phyloP scores from a whole-genome alignment of 75 land plant genomes.

The Selaginella tamariscina region DNA sequence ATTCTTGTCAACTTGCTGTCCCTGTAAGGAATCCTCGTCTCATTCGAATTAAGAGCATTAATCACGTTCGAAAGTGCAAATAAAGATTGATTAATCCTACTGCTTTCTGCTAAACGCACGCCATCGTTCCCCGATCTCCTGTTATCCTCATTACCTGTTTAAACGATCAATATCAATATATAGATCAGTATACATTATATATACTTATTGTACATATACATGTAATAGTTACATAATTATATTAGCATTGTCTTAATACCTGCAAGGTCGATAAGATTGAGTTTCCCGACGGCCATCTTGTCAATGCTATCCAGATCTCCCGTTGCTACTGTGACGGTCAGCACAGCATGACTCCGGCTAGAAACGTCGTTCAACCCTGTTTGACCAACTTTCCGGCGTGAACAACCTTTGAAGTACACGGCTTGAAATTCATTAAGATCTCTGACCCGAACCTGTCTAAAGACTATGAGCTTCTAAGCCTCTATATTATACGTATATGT shows the following conservation, averaged over 20 bases:
- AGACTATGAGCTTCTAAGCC: too few relatives aligned
- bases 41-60: slow-evolving; percentile 3
- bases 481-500: not conserved
- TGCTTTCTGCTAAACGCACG: slow-evolving; percentile 4
- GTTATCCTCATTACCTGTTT: slow-evolving; percentile 4
- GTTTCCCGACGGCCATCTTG: slow-evolving; percentile 1
- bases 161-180: not conserved
- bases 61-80: slow-evolving; percentile 7
- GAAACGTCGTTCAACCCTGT: slow-evolving; percentile 10
- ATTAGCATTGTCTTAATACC: not conserved
- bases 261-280: slow-evolving; percentile 8
- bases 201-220: not conserved
- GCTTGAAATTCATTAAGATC: not conserved
- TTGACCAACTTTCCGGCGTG: not conserved
- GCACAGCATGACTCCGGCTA: slow-evolving; percentile 1
- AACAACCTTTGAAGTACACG: not conserved
- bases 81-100: slow-evolving; percentile 3
- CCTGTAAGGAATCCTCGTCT: slow-evolving; percentile 4
- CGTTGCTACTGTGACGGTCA: not conserved
- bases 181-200: not conserved
- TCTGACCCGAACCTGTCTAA: not conserved
- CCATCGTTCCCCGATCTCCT: not conserved
- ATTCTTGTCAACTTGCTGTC: slow-evolving; percentile 12
- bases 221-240: too few relatives aligned
- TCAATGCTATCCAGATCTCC: not conserved